phyloP scores from a whole-genome alignment of 139 green algal genomes.

The Edaphochlamys debaryana region DNA sequence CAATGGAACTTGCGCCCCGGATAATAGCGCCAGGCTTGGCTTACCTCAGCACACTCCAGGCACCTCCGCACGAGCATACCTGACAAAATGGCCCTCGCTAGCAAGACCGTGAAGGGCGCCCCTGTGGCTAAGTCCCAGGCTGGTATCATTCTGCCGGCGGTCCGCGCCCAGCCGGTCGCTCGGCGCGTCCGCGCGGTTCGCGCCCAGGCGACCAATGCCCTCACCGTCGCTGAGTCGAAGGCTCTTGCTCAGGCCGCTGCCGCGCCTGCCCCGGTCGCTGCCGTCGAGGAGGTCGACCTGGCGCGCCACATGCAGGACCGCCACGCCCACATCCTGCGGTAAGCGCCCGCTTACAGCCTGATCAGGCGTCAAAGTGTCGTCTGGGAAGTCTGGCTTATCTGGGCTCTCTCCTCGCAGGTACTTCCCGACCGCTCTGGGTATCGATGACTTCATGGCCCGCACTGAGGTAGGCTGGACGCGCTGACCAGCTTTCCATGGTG shows the following conservation, averaged over 20 bases:
- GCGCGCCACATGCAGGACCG: constrained; percentile 36
- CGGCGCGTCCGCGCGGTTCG: constrained; percentile 2
- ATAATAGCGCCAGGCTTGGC: too few species aligned
- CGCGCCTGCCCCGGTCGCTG: background rate
- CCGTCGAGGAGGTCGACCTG: background rate
- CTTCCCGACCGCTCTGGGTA: constrained; percentile 75
- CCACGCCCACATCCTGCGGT: constrained; percentile 31
- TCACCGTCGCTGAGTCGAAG: constrained; percentile 5
- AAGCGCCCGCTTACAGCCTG: background rate
- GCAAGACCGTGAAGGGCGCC: constrained; percentile 1
- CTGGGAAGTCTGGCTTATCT: background rate
- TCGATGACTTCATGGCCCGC: constrained; percentile 86
- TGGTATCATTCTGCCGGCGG: constrained; percentile 2
- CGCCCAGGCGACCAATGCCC: constrained; percentile 6
- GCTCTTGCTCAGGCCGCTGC: constrained; percentile 18
- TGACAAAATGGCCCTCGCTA: constrained; percentile 6
- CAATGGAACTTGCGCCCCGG: too few species aligned
- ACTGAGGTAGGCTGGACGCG: constrained; percentile 55
- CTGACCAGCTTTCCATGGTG: too few species aligned
- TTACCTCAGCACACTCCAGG: too few species aligned
- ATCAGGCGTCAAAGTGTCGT: background rate
- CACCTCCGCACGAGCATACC: too few species aligned
- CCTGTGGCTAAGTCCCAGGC: background rate
- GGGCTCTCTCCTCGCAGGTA: constrained; percentile 22
- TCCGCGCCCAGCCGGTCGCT: constrained; percentile 2